A percentile compares a stretch with the other conserved stretches of the same genome.
Evolutionary conservation across 2,329 filamentous ascomycete species (phyloP).

Genomic region (Claviceps maximensis): DNA sequence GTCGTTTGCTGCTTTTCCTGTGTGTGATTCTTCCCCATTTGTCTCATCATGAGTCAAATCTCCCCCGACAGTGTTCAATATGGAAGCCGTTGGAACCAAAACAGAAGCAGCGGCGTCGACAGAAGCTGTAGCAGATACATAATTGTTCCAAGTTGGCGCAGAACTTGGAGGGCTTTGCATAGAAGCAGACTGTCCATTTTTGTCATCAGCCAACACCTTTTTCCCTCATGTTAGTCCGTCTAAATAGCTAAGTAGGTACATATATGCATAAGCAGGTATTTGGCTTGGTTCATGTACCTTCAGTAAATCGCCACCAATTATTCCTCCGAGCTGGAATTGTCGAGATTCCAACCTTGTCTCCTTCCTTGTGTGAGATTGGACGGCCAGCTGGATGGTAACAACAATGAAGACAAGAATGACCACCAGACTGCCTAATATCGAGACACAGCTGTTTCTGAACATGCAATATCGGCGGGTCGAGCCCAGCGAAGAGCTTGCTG

Average conservation of each 20-base stretch:
- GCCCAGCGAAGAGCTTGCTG: background rate
- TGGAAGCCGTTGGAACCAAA: background rate
- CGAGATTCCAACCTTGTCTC: conserved; percentile 5
- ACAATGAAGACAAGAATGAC: conserved; percentile 6
- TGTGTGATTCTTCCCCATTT: background rate
- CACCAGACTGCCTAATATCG: background rate
- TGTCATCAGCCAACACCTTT: background rate
- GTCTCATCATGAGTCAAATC: background rate
- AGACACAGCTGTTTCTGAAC: background rate
- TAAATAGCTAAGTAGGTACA: background rate
- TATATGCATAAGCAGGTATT: no score
- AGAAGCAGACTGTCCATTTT: background rate
- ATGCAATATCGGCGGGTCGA: background rate
- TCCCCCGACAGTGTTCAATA: background rate
- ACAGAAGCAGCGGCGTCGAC: background rate
- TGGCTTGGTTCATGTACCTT: conserved; percentile 6
- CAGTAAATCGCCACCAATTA: conserved; percentile 6
- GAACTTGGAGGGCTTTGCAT: background rate
- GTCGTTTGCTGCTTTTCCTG: background rate
- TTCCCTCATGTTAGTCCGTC: background rate
- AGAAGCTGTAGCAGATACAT: background rate
- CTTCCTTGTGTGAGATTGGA: background rate
- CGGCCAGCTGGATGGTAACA: conserved; percentile 2
- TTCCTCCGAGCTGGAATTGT: conserved; percentile 15
- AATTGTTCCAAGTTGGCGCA: background rate